These are phyloP conservation scores for Diaporthe eres DNA, from an alignment of 2,329 filamentous ascomycete species.

Conservation along the genomic window DNA sequence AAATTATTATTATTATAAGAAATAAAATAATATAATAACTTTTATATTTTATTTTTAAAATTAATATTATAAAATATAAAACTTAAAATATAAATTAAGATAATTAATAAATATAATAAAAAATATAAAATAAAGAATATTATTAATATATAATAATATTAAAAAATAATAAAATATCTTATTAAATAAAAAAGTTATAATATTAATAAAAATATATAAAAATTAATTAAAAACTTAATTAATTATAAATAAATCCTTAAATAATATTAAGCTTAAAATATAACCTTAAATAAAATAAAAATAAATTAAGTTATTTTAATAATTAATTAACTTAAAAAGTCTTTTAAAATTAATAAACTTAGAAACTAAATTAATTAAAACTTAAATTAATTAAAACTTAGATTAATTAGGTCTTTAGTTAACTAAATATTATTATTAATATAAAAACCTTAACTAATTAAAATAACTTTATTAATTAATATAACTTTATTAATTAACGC, in stretches of 20 bases:
- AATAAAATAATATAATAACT: neutral
- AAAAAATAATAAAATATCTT: neutral
- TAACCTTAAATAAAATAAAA: neutral
- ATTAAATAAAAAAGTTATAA: conserved; percentile 10
- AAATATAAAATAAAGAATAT: neutral
- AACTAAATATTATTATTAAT: neutral
- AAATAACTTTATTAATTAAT: no score
- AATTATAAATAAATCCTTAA: neutral
- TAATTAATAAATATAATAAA: neutral
- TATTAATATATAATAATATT: neutral
- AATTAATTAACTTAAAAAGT: neutral
- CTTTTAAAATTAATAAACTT: neutral
- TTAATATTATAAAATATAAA: neutral
- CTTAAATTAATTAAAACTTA: neutral
- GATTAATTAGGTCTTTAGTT: neutral
- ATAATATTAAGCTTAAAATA: neutral
- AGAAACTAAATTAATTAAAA: neutral
- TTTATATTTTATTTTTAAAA: neutral
- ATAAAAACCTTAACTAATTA: no score
- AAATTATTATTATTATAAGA: no score
- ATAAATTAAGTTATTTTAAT: neutral
- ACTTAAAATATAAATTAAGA: neutral
- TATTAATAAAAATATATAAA: neutral
- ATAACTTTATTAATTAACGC: no score
- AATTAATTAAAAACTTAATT: neutral